Conservation (phyloP, 257 asterid species). For the Gardenia jasminoides region DNA sequence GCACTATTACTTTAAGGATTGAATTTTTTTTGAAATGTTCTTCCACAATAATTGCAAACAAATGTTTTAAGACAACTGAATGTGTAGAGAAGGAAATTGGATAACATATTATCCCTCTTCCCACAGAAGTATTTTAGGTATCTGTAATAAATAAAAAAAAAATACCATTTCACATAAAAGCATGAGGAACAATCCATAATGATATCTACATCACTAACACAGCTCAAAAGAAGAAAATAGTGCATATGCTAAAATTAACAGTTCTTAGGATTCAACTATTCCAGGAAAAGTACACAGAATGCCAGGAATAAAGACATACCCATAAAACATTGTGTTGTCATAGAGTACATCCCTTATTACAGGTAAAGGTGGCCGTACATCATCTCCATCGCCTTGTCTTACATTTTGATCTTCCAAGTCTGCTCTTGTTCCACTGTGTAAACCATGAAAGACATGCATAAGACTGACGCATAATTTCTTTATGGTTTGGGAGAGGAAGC, state of each 20-base stretch:
- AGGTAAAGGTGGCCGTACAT: constrained; percentile 89
- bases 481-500: not conserved
- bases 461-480: not conserved
- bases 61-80: not conserved
- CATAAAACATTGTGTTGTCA: constrained; percentile 53
- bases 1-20: not conserved
- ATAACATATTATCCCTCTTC: not conserved
- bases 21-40: not conserved
- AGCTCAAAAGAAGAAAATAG: not conserved
- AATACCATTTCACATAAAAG: not conserved
- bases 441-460: constrained; percentile 1
- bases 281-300: not conserved
- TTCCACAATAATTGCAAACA: not conserved
- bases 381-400: constrained; percentile 51
- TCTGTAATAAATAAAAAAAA: not conserved
- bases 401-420: constrained; percentile 42
- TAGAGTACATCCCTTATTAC: constrained; percentile 92
- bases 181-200: not conserved
- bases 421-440: constrained; percentile 43
- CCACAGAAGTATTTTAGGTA: not conserved
- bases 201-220: not conserved
- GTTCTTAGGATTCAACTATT: not conserved
- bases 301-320: constrained; percentile 51
- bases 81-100: not conserved
- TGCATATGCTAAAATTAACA: not conserved